A percentile compares a stretch with the other conserved stretches of the same genome.
phyloP scores from a whole-genome alignment of 192 early-diverging fungal genomes.

The Chytriomyces hyalinus region DNA sequence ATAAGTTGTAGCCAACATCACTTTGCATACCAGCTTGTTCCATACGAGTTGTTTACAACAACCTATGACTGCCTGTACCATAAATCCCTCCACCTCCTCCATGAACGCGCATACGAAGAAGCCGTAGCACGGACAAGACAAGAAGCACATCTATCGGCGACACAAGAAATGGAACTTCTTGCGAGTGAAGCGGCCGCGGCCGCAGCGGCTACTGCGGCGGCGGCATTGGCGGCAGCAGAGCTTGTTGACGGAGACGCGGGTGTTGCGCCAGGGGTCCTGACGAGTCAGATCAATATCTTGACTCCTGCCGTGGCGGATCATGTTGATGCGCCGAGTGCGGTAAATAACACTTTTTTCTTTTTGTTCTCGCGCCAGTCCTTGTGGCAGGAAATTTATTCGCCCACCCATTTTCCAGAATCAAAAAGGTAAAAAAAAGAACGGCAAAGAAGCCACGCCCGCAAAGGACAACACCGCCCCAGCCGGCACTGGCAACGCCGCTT shows the following conservation, averaged over 20 bases:
- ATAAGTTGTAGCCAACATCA: not conserved
- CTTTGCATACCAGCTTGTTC: conserved; percentile 38
- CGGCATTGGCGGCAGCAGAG: not conserved
- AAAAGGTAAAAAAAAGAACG: too few species aligned
- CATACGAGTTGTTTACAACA: conserved; percentile 44
- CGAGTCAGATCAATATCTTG: not conserved
- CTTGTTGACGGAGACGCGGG: not conserved
- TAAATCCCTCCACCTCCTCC: conserved; percentile 20
- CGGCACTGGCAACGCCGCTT: not conserved
- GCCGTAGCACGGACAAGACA: not conserved
- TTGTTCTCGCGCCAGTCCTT: too few species aligned
- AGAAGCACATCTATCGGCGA: not conserved
- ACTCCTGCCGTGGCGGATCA: too few species aligned
- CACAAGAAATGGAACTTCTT: not conserved
- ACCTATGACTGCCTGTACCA: conserved; percentile 39
- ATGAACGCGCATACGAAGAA: conserved; percentile 7
- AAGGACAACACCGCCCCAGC: too few species aligned
- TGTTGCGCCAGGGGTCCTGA: not conserved
- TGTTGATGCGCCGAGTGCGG: too few species aligned
- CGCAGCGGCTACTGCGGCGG: not conserved
- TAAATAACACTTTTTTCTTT: too few species aligned
- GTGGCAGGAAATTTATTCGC: too few species aligned
- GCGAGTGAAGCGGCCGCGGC: not conserved
- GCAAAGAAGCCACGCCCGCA: too few species aligned
- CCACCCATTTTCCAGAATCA: too few species aligned